phyloP scores from a whole-genome alignment of 1,139 yeast genomes.

The Taphrina betulina region DNA sequence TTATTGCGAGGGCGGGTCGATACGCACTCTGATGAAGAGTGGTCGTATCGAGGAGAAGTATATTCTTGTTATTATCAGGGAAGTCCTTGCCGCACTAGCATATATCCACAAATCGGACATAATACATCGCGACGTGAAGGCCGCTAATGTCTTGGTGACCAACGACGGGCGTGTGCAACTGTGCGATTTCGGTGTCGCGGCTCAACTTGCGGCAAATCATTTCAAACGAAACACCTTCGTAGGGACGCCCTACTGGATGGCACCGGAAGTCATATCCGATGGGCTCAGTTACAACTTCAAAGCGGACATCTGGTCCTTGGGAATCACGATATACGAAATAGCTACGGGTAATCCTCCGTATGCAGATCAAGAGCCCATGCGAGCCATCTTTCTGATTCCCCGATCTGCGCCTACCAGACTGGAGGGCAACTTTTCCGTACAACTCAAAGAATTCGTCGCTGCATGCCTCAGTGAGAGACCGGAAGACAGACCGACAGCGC shows the following conservation, averaged over 20 bases:
- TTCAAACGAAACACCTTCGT: constrained; percentile 90
- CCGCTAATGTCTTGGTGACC: constrained; percentile 87
- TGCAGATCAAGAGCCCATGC: constrained; percentile 88
- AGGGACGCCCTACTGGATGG: constrained; percentile 99
- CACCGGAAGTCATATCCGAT: constrained; percentile 95
- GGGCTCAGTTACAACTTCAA: constrained; percentile 78
- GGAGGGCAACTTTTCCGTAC: constrained; percentile 80
- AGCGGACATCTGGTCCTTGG: constrained; percentile 92
- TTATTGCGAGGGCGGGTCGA: constrained; percentile 94
- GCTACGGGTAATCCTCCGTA: constrained; percentile 98
- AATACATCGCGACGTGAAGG: constrained; percentile 92
- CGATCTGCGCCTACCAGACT: constrained; percentile 91
- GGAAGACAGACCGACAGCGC: constrained; percentile 82
- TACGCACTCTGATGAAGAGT: constrained; percentile 80
- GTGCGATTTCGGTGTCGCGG: constrained; percentile 98
- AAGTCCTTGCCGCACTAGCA: constrained; percentile 70
- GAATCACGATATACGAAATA: constrained; percentile 88
- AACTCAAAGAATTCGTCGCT: constrained; percentile 84
- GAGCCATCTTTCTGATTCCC: constrained; percentile 92
- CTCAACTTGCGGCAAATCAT: constrained; percentile 76
- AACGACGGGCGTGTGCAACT: constrained; percentile 86
- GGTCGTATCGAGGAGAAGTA: constrained; percentile 85
- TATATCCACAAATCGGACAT: constrained; percentile 87
- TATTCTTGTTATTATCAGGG: constrained; percentile 78
- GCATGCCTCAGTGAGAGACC: constrained; percentile 92